Evolutionary conservation across 1,284 basidiomycete species (phyloP), one percentile per base, ranked within the genome.

Genomic region (Sporisorium scitamineum): DNA sequence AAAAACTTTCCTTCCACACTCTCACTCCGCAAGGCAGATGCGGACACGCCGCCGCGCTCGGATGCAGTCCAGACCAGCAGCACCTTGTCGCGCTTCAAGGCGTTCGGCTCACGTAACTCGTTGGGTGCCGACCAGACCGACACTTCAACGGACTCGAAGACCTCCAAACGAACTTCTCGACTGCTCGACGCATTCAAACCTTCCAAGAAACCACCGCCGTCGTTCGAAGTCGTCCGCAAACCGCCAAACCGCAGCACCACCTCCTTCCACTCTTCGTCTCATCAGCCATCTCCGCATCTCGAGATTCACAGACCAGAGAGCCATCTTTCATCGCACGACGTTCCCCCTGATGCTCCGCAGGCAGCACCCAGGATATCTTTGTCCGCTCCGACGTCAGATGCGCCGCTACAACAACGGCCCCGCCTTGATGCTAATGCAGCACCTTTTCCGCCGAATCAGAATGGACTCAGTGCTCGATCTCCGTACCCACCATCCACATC

Each of bases 171-270:
- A 26, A 53, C 63, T 2, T 77, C 75, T 1, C 52, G 70, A 3
- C 44, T 77, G 9, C 41, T 77, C 9, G 70, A 77, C 34, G 75
- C 75, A 1, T 77, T 77, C 67, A 69, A 63, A 26, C 60, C 75
- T 0, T 56, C 70, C 29, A 68, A 59, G 18, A 76, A 76, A 58
- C 65, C 61, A 7, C 20, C 54, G 3, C 63, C 69, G 5, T 65
- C 74, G 7, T 76, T 76, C 32, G 59, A 76, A 34, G 74, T 76
- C n/a, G 59, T 76, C 34, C 69, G 74, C 53, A 76, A 76, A 54
- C 70, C 74, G 9, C 61, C 59, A 14, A 71, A 60, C 31, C 69
- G 62, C 53, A 72, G 74, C 57, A 66, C 62, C 20, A 51, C 59
- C 34, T 65, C 64, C 10, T 68, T 69, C 41, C 66, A 72, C 26